These are phyloP conservation scores for Petasospora fabianii DNA, from an alignment of 1,139 yeast genomes.

Conservation along the genomic window DNA sequence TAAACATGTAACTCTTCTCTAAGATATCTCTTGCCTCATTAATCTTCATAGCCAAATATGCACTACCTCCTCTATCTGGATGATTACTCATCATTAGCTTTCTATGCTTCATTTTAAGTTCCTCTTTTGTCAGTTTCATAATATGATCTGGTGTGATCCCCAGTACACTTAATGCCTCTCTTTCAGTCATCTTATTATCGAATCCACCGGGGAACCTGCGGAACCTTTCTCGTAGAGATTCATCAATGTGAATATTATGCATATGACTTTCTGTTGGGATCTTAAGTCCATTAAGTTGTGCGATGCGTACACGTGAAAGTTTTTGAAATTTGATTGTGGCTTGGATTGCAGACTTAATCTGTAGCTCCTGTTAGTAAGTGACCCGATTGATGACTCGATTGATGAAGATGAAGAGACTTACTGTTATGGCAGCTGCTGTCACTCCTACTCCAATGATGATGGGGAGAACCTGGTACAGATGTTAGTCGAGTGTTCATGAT, in stretches of 20 bases:
- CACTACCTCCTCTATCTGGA: constrained; percentile 77
- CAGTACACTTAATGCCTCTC: constrained; percentile 53
- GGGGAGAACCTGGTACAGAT: constrained; percentile 41
- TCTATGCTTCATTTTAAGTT: constrained; percentile 55
- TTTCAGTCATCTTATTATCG: constrained; percentile 50
- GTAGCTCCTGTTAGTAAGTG: too few species aligned
- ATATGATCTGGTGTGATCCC: constrained; percentile 55
- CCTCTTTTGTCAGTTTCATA: constrained; percentile 37
- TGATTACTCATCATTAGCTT: constrained; percentile 64
- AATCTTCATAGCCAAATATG: constrained; percentile 66
- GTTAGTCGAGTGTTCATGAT: too few species aligned
- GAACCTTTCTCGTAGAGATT: constrained; percentile 30
- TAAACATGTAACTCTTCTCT: constrained; percentile 46
- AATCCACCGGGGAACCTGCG: constrained; percentile 50
- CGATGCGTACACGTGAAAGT: constrained; percentile 54
- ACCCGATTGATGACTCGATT: too few species aligned
- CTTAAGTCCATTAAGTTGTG: constrained; percentile 41
- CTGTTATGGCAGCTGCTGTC: constrained; percentile 49
- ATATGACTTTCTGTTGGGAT: constrained; percentile 16
- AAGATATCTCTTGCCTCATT: constrained; percentile 71
- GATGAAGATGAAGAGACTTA: constrained; percentile 19
- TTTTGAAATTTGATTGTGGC: constrained; percentile 42
- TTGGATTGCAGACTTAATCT: constrained; percentile 41
- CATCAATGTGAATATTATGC: constrained; percentile 21
- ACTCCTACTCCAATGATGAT: constrained; percentile 55